Evolutionary conservation across 345 rosid genomes (phyloP), one percentile per base, ranked within the genome.

Genomic region (Linum usitatissimum): DNA sequence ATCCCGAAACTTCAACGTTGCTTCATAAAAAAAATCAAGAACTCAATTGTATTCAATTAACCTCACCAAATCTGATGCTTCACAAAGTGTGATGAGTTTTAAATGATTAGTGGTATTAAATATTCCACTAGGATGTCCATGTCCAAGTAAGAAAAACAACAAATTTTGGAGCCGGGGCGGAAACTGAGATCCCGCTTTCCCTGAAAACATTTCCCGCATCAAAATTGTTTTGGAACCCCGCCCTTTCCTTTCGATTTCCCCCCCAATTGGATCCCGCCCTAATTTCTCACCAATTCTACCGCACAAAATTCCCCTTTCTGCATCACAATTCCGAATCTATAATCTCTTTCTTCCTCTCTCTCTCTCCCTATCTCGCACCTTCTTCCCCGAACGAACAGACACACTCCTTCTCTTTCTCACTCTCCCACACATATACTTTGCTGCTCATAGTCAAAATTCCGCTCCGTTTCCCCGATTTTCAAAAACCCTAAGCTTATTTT

Each of bases 221-320:
- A 9, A 28, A 55, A n/a, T 14, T 55, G 6, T 55, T 55, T 55
- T 19, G 59, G 18, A 55, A 18, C 10, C 59, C 59, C 59, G 59
- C 59, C 59, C 59, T n/a, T 55, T 55, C 51, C 4, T 45, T 15
- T 45, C 17, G 14, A 10, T 15, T 45, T 45, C 17, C 51, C 51
- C 51, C 15, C 14, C 17, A 45, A 15, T 45, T 45, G 51, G 51
- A 45, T 45, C 51, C 51, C 51, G 51, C 51, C 51, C 51, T 45
- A 45, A 45, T 45, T 45, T 45, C 51, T 10, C 51, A 9, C 51
- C 51, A 77, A 56, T 73, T 64, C 57, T 51, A 67, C 64, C 39
- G 69, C 68, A 71, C 71, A 71, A 73, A 60, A 68, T 19, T 30
- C n/a, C 40, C 56, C 60, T 59, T 57, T 56, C 56, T 60, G 18